Evolutionary conservation across 2,329 filamentous ascomycete genomes (phyloP).

Genomic region (Ceratocystis smalleyi): DNA sequence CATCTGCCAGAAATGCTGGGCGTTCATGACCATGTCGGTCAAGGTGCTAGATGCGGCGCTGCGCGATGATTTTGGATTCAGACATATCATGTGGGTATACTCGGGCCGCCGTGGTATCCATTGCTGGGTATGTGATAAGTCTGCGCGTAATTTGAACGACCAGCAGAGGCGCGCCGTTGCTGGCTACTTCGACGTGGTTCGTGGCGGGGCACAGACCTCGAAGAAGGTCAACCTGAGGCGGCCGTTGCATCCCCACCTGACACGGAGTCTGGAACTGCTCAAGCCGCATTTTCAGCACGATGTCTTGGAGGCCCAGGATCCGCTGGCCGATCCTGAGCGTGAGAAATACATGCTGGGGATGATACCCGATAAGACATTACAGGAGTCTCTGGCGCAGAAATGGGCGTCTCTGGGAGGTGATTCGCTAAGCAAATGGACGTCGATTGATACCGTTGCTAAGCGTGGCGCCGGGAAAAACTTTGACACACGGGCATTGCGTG

Average conservation of each 20-base stretch:
- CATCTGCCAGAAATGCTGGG: constrained; percentile 90
- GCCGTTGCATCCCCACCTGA: constrained; percentile 79
- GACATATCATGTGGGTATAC: constrained; percentile 97
- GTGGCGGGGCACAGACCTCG: constrained; percentile 67
- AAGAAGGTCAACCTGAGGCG: constrained; percentile 75
- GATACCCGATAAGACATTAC: constrained; percentile 64
- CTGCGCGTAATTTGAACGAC: constrained; percentile 71
- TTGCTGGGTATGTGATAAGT: constrained; percentile 93
- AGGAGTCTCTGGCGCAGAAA: constrained; percentile 68
- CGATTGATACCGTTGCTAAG: constrained; percentile 77
- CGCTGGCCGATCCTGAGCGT: constrained; percentile 57
- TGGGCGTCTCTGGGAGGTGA: constrained; percentile 70
- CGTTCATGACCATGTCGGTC: constrained; percentile 95
- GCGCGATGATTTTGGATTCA: constrained; percentile 88
- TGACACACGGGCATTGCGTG: constrained; percentile 57
- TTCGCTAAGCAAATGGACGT: constrained; percentile 75
- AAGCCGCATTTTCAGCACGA: constrained; percentile 71
- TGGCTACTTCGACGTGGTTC: constrained; percentile 79
- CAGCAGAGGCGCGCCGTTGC: constrained; percentile 71
- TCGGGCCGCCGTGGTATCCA: constrained; percentile 91
- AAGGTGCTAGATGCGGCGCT: constrained; percentile 79
- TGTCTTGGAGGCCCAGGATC: constrained; percentile 71
- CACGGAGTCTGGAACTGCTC: constrained; percentile 71
- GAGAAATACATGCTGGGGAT: constrained; percentile 67
- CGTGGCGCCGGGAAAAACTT: constrained; percentile 55